These are phyloP conservation scores for Aleurites moluccanus DNA, from an alignment of 441 rosid genomes.

Conservation along the genomic window DNA sequence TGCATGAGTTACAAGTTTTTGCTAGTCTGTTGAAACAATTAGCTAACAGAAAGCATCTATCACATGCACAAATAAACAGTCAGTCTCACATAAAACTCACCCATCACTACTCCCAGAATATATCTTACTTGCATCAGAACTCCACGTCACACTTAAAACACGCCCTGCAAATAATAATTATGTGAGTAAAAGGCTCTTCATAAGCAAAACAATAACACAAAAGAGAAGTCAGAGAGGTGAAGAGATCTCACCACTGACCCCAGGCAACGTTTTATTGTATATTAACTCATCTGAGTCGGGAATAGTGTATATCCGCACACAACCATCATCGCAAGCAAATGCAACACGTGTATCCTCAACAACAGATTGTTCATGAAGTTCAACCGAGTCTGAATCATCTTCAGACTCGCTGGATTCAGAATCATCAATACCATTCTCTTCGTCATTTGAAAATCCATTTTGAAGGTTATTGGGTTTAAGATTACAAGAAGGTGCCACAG, in stretches of 20 bases:
- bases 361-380: constrained; percentile 33
- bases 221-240: constrained; percentile 22
- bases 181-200: constrained; percentile 19
- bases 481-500: constrained; percentile 49
- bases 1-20: neutral
- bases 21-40: neutral
- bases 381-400: constrained; percentile 56
- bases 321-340: constrained; percentile 88
- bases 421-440: constrained; percentile 30
- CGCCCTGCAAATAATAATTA: constrained; percentile 56
- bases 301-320: constrained; percentile 64
- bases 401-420: constrained; percentile 53
- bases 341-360: constrained; percentile 53
- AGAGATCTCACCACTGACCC: constrained; percentile 93
- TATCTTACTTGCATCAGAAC: constrained; percentile 54
- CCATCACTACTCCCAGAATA: constrained; percentile 95
- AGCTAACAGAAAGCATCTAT: constrained; percentile 9
- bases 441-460: constrained; percentile 51
- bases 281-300: constrained; percentile 53
- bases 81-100: constrained; percentile 42
- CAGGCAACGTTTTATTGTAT: constrained; percentile 72
- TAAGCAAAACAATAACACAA: constrained; percentile 20
- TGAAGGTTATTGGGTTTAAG: constrained; percentile 33
- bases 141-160: constrained; percentile 80
- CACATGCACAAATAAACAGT: neutral